These are phyloP conservation scores for Exophiala alcalophila DNA, from an alignment of 2,329 filamentous ascomycete genomes.

Conservation along the genomic window DNA sequence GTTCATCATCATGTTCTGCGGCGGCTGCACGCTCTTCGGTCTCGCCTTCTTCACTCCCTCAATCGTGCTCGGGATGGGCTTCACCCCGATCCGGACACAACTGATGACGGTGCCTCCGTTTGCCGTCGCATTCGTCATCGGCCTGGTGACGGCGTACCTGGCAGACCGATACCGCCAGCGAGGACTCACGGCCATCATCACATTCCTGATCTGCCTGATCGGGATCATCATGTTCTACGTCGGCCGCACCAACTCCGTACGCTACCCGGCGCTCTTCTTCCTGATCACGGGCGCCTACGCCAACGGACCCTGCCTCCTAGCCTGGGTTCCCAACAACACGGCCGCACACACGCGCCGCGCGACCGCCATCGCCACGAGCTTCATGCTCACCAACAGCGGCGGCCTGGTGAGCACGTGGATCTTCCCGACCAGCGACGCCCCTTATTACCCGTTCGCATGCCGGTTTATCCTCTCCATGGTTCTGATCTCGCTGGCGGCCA, in stretches of 20 bases:
- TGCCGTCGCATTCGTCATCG: conserved; percentile 26
- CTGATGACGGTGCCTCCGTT: conserved; percentile 22
- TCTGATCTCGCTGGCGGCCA: background rate
- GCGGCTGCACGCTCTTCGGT: conserved; percentile 59
- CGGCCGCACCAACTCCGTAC: conserved; percentile 32
- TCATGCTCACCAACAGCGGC: conserved; percentile 44
- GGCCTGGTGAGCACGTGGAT: conserved; percentile 51
- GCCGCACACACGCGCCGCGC: conserved; percentile 35
- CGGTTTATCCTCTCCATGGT: conserved; percentile 3
- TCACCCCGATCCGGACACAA: conserved; percentile 32
- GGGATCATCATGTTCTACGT: conserved; percentile 39
- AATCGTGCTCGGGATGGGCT: conserved; percentile 35
- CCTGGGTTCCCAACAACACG: conserved; percentile 47
- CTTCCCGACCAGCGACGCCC: conserved; percentile 44
- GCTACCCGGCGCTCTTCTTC: conserved; percentile 39
- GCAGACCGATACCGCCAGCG: conserved; percentile 36
- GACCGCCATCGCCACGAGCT: conserved; percentile 28
- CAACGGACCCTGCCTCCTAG: conserved; percentile 19
- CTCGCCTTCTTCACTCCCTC: conserved; percentile 20
- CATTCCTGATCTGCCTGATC: conserved; percentile 34
- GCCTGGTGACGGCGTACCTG: conserved; percentile 35
- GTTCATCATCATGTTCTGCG: conserved; percentile 60
- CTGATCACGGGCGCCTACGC: conserved; percentile 34
- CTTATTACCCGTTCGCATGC: conserved; percentile 51
- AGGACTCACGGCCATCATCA: conserved; percentile 35